A percentile compares a stretch with the other conserved stretches of the same genome.
Conservation (phyloP, 164 flowering plant species). For the Stephania cephalantha region DNA sequence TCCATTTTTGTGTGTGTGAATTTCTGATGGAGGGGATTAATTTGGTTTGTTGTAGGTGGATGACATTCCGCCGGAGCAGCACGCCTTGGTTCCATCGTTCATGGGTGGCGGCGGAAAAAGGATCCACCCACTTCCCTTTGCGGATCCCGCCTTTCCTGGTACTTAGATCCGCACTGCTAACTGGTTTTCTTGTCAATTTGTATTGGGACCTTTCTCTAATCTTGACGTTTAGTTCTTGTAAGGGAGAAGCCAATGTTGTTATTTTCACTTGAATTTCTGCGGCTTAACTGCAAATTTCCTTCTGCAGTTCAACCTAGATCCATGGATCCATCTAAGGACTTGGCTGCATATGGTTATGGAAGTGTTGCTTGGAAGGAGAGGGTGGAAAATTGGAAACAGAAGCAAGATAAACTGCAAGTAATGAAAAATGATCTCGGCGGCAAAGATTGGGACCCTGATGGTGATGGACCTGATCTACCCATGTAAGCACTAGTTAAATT, state of each 20-base stretch:
- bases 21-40: constrained; percentile 1
- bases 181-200: background rate
- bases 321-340: constrained; percentile 66
- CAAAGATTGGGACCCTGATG: constrained; percentile 43
- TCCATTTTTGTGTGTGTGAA: background rate
- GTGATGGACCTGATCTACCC: constrained; percentile 51
- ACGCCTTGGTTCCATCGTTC: constrained; percentile 47
- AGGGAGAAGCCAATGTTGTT: background rate
- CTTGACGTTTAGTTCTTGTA: background rate
- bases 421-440: constrained; percentile 42
- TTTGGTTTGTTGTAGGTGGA: constrained; percentile 32
- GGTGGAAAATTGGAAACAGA: constrained; percentile 55
- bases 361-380: constrained; percentile 74
- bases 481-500: constrained; percentile 30
- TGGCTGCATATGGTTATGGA: constrained; percentile 73
- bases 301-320: constrained; percentile 56
- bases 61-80: constrained; percentile 49
- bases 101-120: constrained; percentile 44
- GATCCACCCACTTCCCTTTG: constrained; percentile 47
- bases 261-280: background rate
- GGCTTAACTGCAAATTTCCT: background rate
- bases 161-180: background rate
- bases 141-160: constrained; percentile 43
- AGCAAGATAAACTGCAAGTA: constrained; percentile 46
- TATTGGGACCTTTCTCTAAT: background rate